Conservation (phyloP, 2,329 filamentous ascomycete species). For the Ophiostoma angusticollis region DNA sequence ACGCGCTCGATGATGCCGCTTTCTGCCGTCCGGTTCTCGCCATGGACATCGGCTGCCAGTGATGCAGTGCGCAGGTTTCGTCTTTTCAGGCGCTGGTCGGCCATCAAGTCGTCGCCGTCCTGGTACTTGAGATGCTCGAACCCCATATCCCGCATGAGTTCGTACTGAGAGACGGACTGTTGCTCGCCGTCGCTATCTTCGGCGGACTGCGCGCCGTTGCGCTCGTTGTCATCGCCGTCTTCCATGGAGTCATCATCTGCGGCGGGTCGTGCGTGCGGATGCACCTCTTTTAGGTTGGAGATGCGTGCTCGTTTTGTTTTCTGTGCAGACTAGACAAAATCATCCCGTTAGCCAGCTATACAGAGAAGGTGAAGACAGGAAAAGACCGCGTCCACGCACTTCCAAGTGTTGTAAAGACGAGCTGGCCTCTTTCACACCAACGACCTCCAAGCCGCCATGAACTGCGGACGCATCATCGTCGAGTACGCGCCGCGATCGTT, state of each 20-base stretch:
- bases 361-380: no score
- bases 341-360: background rate
- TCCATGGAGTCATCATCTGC: background rate
- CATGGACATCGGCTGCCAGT: constrained; percentile 20
- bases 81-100: constrained; percentile 50
- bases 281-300: constrained; percentile 16
- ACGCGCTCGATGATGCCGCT: constrained; percentile 82
- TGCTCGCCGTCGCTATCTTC: constrained; percentile 16
- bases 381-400: constrained; percentile 19
- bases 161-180: constrained; percentile 47
- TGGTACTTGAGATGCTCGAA: constrained; percentile 45
- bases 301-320: constrained; percentile 25
- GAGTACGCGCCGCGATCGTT: constrained; percentile 29
- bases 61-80: constrained; percentile 17
- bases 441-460: constrained; percentile 19
- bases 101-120: constrained; percentile 47
- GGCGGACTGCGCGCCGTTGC: constrained; percentile 1
- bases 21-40: constrained; percentile 63
- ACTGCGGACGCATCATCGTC: constrained; percentile 20
- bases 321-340: background rate
- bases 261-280: background rate
- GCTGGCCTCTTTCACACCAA: constrained; percentile 27
- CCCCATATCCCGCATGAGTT: constrained; percentile 44
- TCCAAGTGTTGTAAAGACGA: constrained; percentile 27
- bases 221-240: background rate